phyloP scores from a whole-genome alignment of 2,329 filamentous ascomycete genomes.

The Fusarium anguioides region DNA sequence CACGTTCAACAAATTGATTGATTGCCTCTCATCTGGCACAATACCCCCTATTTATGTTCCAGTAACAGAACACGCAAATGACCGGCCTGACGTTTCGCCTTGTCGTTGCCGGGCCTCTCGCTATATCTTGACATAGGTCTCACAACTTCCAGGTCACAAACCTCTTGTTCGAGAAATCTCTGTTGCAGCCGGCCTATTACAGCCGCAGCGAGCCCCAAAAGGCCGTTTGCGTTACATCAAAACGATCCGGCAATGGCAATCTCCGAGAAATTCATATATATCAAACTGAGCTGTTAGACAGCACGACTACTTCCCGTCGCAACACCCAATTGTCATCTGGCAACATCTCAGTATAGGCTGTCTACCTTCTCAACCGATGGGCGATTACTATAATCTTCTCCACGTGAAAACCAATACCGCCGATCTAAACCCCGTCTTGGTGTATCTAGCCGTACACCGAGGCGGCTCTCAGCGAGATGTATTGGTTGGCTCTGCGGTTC shows the following conservation, averaged over 20 bases:
- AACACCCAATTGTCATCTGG: background rate
- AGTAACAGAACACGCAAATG: background rate
- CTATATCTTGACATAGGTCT: slow-evolving; percentile 26
- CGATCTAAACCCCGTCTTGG: background rate
- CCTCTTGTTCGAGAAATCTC: slow-evolving; percentile 26
- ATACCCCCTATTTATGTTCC: background rate
- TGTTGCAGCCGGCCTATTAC: slow-evolving; percentile 20
- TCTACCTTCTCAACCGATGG: background rate
- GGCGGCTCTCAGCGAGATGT: background rate
- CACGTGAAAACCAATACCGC: background rate
- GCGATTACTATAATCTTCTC: background rate
- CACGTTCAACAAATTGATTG: background rate
- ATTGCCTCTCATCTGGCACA: background rate
- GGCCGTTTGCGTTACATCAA: slow-evolving; percentile 36
- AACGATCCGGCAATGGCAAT: slow-evolving; percentile 23
- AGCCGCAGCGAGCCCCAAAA: slow-evolving; percentile 17
- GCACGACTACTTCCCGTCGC: background rate
- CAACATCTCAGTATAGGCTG: background rate
- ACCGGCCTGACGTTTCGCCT: background rate
- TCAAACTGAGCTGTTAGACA: slow-evolving; percentile 19
- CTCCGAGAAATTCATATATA: slow-evolving; percentile 16
- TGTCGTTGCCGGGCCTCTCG: slow-evolving; percentile 33
- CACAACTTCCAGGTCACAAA: slow-evolving; percentile 26
- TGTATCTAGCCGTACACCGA: background rate
- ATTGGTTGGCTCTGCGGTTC: background rate